Base-by-base conservation (phyloP, 768 basidiomycete genomes). In the Hericium rajendrae region DNA sequence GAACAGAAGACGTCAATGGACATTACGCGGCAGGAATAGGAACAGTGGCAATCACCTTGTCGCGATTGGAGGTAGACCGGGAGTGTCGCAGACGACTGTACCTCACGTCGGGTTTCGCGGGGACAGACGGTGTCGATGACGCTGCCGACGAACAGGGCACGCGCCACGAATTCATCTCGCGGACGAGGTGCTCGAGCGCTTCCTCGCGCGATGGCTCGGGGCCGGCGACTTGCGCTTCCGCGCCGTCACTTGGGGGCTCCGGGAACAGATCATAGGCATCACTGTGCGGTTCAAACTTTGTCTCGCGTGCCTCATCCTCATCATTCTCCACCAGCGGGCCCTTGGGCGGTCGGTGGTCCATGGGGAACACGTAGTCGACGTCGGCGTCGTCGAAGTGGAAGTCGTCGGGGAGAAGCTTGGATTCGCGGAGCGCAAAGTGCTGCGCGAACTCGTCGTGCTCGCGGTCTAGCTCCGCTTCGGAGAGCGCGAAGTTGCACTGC, bases 141-240 rank as follows among this genome's bases (percentile, higher is more conserved):
- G 43, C n/a, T n/a, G 43, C 8, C 43, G 43, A 20, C 43, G 43
- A 32, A 9, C 24, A n/a, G 24, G 28, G 49, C 43, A 58, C 48
- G 32, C 57, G 62, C 62, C 62, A 63, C 32, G 62, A 54, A 28
- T 58, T 59, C 72, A 73, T 73, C 60, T 73, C 70, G 37, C 68
- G 71, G 3, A 73, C 65, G 58, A 73, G 70, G 55, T 70, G 72
- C 20, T 67, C 66, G 56, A 74, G 68, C 0, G 73, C 62, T 9
- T 72, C 72, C 46, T 68, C 58, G 41, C 71, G 70, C 53, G 73
- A 70, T 12, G 65, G 59, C 48, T 71, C 66, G 24, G 67, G 67
- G 43, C 64, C 61, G 13, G 61, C 62, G 18, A 53, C 43, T 22
- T 60, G 57, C 20, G 58, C 61, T 18, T 39, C 26, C 39, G 32